phyloP scores from a whole-genome alignment of 2,329 filamentous ascomycete genomes.

The Zarea fungicola region DNA sequence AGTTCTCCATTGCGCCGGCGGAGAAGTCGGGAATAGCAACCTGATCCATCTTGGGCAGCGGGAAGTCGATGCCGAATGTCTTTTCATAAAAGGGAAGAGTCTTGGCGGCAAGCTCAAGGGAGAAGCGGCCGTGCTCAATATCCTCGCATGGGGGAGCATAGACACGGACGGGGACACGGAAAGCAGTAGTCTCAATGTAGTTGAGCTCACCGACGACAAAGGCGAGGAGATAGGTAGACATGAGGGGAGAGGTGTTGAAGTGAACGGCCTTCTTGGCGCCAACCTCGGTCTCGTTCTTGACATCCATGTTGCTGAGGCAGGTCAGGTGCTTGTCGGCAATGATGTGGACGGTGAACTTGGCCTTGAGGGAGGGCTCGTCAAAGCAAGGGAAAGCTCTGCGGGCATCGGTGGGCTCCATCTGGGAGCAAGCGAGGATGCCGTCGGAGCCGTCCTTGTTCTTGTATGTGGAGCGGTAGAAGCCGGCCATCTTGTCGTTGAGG shows the following conservation, averaged over 20 bases:
- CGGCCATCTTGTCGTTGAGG: conserved; percentile 93
- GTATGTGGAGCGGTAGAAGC: conserved; percentile 94
- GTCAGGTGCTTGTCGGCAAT: conserved; percentile 87
- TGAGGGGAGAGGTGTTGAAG: conserved; percentile 86
- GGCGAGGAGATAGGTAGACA: conserved; percentile 94
- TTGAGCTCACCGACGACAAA: conserved; percentile 94
- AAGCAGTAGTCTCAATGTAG: conserved; percentile 85
- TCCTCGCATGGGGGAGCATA: conserved; percentile 87
- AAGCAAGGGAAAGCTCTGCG: conserved; percentile 93
- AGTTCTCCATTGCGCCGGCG: conserved; percentile 97
- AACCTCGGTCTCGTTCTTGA: conserved; percentile 71
- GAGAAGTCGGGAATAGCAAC: conserved; percentile 94
- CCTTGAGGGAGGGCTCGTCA: conserved; percentile 91
- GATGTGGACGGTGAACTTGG: conserved; percentile 84
- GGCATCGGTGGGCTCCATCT: conserved; percentile 96
- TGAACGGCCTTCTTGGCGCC: conserved; percentile 74
- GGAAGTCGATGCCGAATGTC: conserved; percentile 78
- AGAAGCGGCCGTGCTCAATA: conserved; percentile 87
- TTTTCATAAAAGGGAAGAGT: conserved; percentile 95
- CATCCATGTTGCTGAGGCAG: conserved; percentile 96
- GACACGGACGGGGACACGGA: conserved; percentile 89
- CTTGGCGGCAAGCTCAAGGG: conserved; percentile 79
- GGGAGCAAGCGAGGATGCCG: conserved; percentile 80
- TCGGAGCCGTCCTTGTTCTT: conserved; percentile 74
- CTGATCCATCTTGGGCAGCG: conserved; percentile 49